phyloP scores from a whole-genome alignment of 2,329 filamentous ascomycete genomes.

The Neopestalotiopsis rosae region DNA sequence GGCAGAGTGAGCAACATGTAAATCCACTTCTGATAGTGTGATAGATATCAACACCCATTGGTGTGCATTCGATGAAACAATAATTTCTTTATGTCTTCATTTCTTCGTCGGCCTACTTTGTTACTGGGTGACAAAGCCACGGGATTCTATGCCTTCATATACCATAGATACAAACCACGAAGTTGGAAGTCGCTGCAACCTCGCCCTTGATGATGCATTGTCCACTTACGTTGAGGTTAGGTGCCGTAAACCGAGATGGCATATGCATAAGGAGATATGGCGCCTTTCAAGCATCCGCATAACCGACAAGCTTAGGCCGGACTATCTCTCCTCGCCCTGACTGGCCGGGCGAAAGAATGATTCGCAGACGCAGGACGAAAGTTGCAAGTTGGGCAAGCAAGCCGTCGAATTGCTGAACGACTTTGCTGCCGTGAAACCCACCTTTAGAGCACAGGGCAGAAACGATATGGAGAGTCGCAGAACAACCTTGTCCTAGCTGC shows the following conservation, averaged over 20 bases:
- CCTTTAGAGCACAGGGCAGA: background rate
- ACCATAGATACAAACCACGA: background rate
- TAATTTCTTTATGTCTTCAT: background rate
- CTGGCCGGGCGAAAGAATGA: background rate
- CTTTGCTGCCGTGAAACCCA: background rate
- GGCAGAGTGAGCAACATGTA: background rate
- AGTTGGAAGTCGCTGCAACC: background rate
- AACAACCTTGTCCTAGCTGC: slow-evolving; percentile 1
- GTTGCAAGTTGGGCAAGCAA: background rate
- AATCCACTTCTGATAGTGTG: background rate
- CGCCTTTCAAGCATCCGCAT: background rate
- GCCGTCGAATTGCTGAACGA: background rate
- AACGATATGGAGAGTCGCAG: background rate
- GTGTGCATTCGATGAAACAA: too few species aligned
- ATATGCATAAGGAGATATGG: slow-evolving; percentile 1
- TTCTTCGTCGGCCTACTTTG: background rate
- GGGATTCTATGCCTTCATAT: background rate
- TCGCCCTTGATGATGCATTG: background rate
- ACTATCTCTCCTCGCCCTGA: background rate
- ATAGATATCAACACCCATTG: too few species aligned
- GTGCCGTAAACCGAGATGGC: background rate
- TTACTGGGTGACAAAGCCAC: background rate
- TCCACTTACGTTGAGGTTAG: background rate
- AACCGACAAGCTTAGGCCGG: background rate
- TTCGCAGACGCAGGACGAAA: background rate